Evolutionary conservation across 192 early-diverging fungal species (phyloP), one percentile per base, ranked within the genome.

Genomic region (Coemansia sp.): DNA sequence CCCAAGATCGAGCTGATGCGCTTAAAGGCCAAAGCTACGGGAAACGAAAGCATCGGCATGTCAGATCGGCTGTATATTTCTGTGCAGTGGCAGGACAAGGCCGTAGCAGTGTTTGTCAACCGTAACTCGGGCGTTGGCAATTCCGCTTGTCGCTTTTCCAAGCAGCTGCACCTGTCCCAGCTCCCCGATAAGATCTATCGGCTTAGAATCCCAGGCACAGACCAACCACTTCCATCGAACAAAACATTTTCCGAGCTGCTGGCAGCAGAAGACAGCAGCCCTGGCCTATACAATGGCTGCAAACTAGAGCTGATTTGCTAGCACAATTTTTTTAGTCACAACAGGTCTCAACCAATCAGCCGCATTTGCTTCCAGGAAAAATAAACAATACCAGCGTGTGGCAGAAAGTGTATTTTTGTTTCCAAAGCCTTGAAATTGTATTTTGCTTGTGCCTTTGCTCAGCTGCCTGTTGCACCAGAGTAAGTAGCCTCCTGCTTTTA

Each of bases 1-100:
- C 66, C 72, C 11, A 61, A 64, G 47, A 62, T 69, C 36, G 73
- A 64, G 66, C 62, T 76, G 23, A 76, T 69, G 66, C 62, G 62
- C 5, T 66, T 76, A 46, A 76, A 69, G 51, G 54, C 58, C 50
- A 69, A 66, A 49, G 73, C 73, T 3, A 52, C 50, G 4, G 73
- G 73, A 2, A 69, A 65, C 46, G 3, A 55, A 1, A 76, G 59
- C 59, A 69, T 69, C 1, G 66, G 45, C n/a, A 54, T 59, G 53
- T 16, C 53, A 0, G 66, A 69, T 52, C 50, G 73, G 31, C 31
- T 76, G 0, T 76, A 76, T 40, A 26, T 76, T 11, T 51, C 50
- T 15, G 50, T 76, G 2, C 5, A 36, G 17, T 64, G 53, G 46
- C 36, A 58, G 21, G 47, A 38, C 32, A 69, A 58, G n/a, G 43